A percentile compares a stretch with the other conserved stretches of the same genome.
These are phyloP conservation scores for Phytophthora syringae DNA, from an alignment of 352 stramenopile genomes.

Conservation along the genomic window DNA sequence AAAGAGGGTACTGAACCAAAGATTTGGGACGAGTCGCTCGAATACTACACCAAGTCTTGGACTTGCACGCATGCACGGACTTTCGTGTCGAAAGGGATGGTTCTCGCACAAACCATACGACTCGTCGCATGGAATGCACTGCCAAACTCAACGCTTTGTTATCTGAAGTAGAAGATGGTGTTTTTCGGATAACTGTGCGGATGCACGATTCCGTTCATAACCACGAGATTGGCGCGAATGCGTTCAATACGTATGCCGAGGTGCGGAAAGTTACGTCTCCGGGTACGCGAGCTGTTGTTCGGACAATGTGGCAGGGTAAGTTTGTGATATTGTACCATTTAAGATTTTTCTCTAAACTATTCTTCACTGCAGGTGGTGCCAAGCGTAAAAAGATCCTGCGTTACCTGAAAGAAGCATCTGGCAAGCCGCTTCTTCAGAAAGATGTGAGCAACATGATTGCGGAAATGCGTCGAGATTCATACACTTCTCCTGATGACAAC, in stretches of 20 bases:
- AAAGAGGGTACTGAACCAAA: background rate
- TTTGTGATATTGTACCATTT: background rate
- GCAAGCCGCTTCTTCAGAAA: constrained; percentile 13
- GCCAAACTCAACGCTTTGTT: background rate
- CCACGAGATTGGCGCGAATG: background rate
- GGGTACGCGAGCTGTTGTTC: background rate
- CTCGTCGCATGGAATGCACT: background rate
- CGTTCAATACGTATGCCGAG: background rate
- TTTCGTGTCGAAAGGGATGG: background rate
- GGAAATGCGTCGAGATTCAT: constrained; percentile 1
- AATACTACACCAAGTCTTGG: background rate
- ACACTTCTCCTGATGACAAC: constrained; percentile 14
- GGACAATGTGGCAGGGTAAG: background rate
- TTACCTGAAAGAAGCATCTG: constrained; percentile 10
- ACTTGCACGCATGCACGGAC: background rate
- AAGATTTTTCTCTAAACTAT: background rate
- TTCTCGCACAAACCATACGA: background rate
- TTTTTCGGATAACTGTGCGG: background rate
- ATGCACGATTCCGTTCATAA: background rate
- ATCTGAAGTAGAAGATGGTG: background rate
- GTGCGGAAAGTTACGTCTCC: background rate
- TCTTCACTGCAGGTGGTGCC: background rate
- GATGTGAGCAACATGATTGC: constrained; percentile 25
- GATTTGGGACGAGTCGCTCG: background rate
- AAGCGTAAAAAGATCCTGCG: constrained; percentile 12